Base-by-base conservation (phyloP, 495 filamentous ascomycete genomes). In the Wilcoxina mikolae region DNA sequence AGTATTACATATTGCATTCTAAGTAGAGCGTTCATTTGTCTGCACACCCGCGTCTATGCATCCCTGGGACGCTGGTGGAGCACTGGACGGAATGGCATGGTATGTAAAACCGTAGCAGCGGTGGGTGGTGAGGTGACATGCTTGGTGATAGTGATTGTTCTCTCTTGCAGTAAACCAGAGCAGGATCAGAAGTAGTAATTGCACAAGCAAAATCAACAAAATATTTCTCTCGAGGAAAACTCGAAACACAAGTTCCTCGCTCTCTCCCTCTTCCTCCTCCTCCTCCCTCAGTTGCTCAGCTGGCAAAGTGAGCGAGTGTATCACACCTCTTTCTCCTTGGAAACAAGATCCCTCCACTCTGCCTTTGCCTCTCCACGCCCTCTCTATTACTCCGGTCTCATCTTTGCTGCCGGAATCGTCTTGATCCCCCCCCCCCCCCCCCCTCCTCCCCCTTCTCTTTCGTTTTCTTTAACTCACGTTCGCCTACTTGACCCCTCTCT, bases 281-380 rank as follows among this genome's bases (percentile, higher is more conserved):
- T 43, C 54, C 41, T 43, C 51, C 44, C 47, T 48, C 43, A n/a
- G n/a, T n/a, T n/a, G n/a, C n/a, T n/a, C n/a, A n/a, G n/a, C n/a
- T n/a, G n/a, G n/a, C n/a, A n/a, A 56, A 49, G 60, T 61, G 61
- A 66, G 61, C 46, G 44, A 55, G 60, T 55, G 45, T 46, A 64
- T 59, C 58, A 61, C 64, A 61, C 61, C 64, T 58, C 59, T 54
- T 57, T 46, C 58, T 58, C 61, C 64, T 57, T 61, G 64, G 60
- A 60, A 56, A 47, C 57, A 63, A 54, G 50, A 43, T 62, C 51
- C 55, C 53, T 33, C 62, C 61, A 54, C 57, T 55, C 48, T 55
- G 41, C 56, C 55, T 55, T 59, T 57, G 52, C 52, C 53, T 41
- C 55, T 56, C 35, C 20, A 12, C 12, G 15, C 20, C 35, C 15